phyloP scores from a whole-genome alignment of 768 basidiomycete species.

The Tubosaeta brunneosetosa region DNA sequence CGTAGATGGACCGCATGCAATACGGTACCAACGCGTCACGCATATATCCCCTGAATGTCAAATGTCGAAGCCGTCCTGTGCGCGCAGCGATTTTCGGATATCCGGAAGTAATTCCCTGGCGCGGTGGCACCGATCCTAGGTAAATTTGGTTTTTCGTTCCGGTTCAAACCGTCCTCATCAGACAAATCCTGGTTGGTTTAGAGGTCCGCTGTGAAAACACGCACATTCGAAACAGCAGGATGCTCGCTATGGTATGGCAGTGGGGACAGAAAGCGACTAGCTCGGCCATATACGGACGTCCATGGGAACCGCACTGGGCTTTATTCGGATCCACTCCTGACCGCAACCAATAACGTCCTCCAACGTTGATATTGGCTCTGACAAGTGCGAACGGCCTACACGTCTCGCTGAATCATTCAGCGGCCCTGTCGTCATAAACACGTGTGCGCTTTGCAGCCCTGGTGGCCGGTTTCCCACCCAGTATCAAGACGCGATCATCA shows the following conservation, averaged over 20 bases:
- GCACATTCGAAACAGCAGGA: conserved; percentile 2
- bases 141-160: neutral
- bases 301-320: neutral
- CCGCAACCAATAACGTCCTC: neutral
- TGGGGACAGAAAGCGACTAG: neutral
- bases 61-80: neutral
- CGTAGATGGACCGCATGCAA: neutral
- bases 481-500: neutral
- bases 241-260: neutral
- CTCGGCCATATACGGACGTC: neutral
- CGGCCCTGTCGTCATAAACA: neutral
- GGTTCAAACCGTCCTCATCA: conserved; percentile 10
- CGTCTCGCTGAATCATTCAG: neutral
- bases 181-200: conserved; percentile 18
- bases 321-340: neutral
- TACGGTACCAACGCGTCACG: conserved; percentile 1
- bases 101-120: neutral
- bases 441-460: neutral
- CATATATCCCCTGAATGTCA: neutral
- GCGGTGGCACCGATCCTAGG: neutral
- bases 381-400: neutral
- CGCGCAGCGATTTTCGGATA: neutral
- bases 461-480: neutral
- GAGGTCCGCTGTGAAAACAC: conserved; percentile 12
- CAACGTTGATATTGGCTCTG: neutral